These are phyloP conservation scores for Hanseniaspora sp. DNA, from an alignment of 1,139 yeast genomes.

Conservation along the genomic window DNA sequence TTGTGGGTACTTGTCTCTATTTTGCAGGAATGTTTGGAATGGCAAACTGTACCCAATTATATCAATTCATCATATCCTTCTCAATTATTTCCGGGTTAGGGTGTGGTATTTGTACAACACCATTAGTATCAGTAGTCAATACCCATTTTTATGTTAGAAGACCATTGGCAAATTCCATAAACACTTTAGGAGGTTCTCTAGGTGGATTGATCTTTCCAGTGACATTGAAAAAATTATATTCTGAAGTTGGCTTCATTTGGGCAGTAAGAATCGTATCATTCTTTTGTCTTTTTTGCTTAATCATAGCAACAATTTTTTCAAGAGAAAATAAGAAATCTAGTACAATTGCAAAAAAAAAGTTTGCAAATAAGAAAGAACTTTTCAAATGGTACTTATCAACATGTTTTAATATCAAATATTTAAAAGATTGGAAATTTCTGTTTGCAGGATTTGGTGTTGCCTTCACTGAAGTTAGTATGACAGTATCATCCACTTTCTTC, in stretches of 20 bases:
- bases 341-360: slow-evolving; percentile 19
- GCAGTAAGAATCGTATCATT: slow-evolving; percentile 49
- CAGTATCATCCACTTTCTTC: slow-evolving; percentile 33
- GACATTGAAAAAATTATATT: slow-evolving; percentile 43
- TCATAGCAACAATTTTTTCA: slow-evolving; percentile 35
- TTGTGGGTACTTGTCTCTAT: slow-evolving; percentile 32
- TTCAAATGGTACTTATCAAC: slow-evolving; percentile 25
- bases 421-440: slow-evolving; percentile 34
- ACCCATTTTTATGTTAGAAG: slow-evolving; percentile 48
- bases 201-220: slow-evolving; percentile 56
- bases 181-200: slow-evolving; percentile 53
- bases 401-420: slow-evolving; percentile 29
- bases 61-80: slow-evolving; percentile 51
- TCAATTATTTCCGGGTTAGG: slow-evolving; percentile 49
- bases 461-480: slow-evolving; percentile 45
- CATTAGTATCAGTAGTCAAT: slow-evolving; percentile 46
- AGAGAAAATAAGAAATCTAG: slow-evolving; percentile 32
- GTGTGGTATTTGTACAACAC: slow-evolving; percentile 46
- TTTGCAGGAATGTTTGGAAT: slow-evolving; percentile 43
- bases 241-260: slow-evolving; percentile 48
- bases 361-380: slow-evolving; percentile 21
- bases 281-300: slow-evolving; percentile 36
- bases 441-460: slow-evolving; percentile 36
- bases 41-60: slow-evolving; percentile 42
- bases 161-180: slow-evolving; percentile 46